phyloP scores from a whole-genome alignment of 148 eudicot species.

The Agrostemma githago region DNA sequence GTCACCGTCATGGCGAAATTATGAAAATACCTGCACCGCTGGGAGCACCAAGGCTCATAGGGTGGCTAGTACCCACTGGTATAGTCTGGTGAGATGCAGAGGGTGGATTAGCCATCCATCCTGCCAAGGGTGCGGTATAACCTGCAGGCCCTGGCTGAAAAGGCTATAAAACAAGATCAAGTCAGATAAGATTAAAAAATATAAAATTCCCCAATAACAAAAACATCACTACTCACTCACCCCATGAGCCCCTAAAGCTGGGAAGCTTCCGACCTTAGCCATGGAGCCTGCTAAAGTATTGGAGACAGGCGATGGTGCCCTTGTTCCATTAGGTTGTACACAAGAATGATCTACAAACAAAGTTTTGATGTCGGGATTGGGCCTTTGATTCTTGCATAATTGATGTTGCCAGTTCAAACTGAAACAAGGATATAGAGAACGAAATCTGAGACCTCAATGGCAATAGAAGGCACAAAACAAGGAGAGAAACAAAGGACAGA shows the following conservation, averaged over 20 bases:
- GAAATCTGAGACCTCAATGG: background rate
- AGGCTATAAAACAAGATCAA: constrained; percentile 43
- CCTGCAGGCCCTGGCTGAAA: constrained; percentile 69
- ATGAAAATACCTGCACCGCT: constrained; percentile 50
- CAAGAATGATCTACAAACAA: constrained; percentile 78
- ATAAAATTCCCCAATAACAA: background rate
- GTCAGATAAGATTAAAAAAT: constrained; percentile 3
- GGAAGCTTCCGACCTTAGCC: constrained; percentile 81
- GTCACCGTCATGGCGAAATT: background rate
- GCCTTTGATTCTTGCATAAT: constrained; percentile 64
- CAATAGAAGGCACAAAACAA: background rate
- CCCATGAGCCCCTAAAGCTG: constrained; percentile 88
- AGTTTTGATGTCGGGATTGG: constrained; percentile 76
- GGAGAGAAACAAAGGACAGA: background rate
- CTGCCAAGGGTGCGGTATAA: constrained; percentile 75
- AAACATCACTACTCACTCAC: constrained; percentile 33
- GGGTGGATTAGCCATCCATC: constrained; percentile 92
- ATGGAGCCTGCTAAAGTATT: constrained; percentile 53
- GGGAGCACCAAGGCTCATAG: constrained; percentile 74
- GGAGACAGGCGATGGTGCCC: constrained; percentile 52
- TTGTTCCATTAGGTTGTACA: constrained; percentile 62
- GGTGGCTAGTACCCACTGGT: constrained; percentile 50
- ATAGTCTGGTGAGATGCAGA: constrained; percentile 58
- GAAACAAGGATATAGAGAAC: constrained; percentile 19
- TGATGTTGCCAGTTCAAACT: constrained; percentile 95